Evolutionary conservation across 2,329 filamentous ascomycete species (phyloP).

Genomic region (Torrubiella hemipterigena): DNA sequence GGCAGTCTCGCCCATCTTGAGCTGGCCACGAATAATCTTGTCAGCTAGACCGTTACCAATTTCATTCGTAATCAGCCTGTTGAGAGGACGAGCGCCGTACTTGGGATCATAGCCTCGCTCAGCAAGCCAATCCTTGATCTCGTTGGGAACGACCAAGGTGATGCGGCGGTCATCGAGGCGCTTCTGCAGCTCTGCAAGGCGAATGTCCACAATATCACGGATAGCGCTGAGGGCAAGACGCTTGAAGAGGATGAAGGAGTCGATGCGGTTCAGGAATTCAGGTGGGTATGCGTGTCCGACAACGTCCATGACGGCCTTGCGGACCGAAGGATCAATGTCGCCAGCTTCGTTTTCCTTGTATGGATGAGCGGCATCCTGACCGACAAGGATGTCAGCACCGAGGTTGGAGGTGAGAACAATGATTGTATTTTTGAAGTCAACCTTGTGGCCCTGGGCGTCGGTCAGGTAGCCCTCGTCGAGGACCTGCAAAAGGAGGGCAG

Average conservation of each 20-base stretch:
- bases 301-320: slow-evolving; percentile 77
- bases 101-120: slow-evolving; percentile 83
- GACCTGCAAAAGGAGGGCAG: slow-evolving; percentile 80
- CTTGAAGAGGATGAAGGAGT: slow-evolving; percentile 95
- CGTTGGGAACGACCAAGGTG: slow-evolving; percentile 54
- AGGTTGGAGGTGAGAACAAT: slow-evolving; percentile 95
- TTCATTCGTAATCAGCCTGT: slow-evolving; percentile 80
- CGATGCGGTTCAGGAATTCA: slow-evolving; percentile 92
- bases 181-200: slow-evolving; percentile 70
- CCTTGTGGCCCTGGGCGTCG: slow-evolving; percentile 88
- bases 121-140: slow-evolving; percentile 77
- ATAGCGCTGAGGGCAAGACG: slow-evolving; percentile 67
- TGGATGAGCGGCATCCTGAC: slow-evolving; percentile 52
- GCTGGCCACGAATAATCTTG: slow-evolving; percentile 76
- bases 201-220: slow-evolving; percentile 87
- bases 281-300: slow-evolving; percentile 67
- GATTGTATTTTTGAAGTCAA: slow-evolving; percentile 93
- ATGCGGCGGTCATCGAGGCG: slow-evolving; percentile 81
- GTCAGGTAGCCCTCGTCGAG: slow-evolving; percentile 94
- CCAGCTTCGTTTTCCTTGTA: slow-evolving; percentile 51
- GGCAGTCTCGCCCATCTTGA: slow-evolving; percentile 65
- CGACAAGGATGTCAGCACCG: slow-evolving; percentile 82
- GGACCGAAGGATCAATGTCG: slow-evolving; percentile 61
- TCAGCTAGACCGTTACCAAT: slow-evolving; percentile 84
- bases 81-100: slow-evolving; percentile 83